A percentile compares a stretch with the other conserved stretches of the same genome.
phyloP scores from a whole-genome alignment of 129 eudicot genomes.

The Flaveria bidentis region DNA sequence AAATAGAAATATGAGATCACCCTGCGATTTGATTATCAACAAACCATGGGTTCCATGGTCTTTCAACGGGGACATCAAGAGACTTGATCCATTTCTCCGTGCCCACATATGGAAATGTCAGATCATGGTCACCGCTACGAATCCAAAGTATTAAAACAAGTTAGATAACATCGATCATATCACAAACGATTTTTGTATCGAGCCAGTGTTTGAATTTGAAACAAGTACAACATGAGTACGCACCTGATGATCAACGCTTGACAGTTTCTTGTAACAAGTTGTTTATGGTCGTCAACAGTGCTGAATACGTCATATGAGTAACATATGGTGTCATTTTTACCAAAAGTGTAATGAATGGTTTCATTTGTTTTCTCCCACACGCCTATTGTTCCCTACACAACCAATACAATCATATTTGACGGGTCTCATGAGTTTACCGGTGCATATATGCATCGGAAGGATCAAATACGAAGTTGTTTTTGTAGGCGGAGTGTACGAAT shows the following conservation, averaged over 20 bases:
- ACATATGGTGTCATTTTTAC: slow-evolving; percentile 20
- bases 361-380: slow-evolving; percentile 26
- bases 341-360: slow-evolving; percentile 18
- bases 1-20: slow-evolving; percentile 16
- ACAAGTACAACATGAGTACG: not conserved
- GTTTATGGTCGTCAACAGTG: slow-evolving; percentile 1
- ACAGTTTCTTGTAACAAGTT: slow-evolving; percentile 24
- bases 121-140: slow-evolving; percentile 42
- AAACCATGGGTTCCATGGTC: slow-evolving; percentile 29
- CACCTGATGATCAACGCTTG: slow-evolving; percentile 20
- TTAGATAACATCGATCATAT: not conserved
- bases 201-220: no score
- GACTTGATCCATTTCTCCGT: slow-evolving; percentile 28
- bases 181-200: not conserved
- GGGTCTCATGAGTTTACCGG: no score
- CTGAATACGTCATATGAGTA: slow-evolving; percentile 32
- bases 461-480: no score
- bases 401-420: no score
- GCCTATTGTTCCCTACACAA: slow-evolving; percentile 34
- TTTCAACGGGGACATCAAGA: slow-evolving; percentile 29
- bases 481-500: no score
- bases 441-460: no score
- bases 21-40: slow-evolving; percentile 33
- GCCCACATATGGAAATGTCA: slow-evolving; percentile 35
- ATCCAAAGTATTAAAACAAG: not conserved